Evolutionary conservation across 2,329 filamentous ascomycete species (phyloP), one percentile per base, ranked within the genome.

Genomic region (Fusarium sp.): DNA sequence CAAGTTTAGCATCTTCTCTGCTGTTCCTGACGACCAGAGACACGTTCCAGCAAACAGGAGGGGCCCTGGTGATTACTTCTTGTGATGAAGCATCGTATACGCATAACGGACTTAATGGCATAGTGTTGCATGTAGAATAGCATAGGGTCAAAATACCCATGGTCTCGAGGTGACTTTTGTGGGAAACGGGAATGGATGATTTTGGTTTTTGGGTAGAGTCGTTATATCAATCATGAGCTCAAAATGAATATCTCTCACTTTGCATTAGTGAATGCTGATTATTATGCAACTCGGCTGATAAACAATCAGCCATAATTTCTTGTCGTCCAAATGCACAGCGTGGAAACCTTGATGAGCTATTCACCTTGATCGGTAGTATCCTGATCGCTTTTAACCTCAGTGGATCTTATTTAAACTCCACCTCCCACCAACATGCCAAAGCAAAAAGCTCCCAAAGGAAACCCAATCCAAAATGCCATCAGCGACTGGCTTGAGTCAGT

Each of bases 1-100:
- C 33, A 93, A 92, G 75, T 99, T 99, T 83, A 96, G 91, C 79
- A 96, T 97, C 76, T 97, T 97, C 84, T 91, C 90, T 31, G 93
- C 93, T 33, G 93, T 97, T n/a, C 93, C 94, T 0, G 93, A 96
- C 74, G 91, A 96, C 72, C 88, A 92, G 79, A 87, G 94, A 64
- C 92, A 94, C 58, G 91, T 95, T 10, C 93, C 93, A 3, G 89
- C 91, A 13, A 92, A 88, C 57, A 85, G 90, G 43, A 84, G 89
- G 68, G 89, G 90, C 28, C 88, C 90, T 17, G 88, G 88, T 54
- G 90, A 92, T 76, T 92, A 92, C 81, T 92, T 92, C 81, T 81
- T 92, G 75, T 91, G 69, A 80, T 72, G 72, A 75, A 63, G 58
- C 50, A 66, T 65, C 55, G 68, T 65, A 65, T 73, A 67, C 66